These are phyloP conservation scores for Aspergillus sp. DNA, from an alignment of 2,329 filamentous ascomycete species.

Conservation along the genomic window DNA sequence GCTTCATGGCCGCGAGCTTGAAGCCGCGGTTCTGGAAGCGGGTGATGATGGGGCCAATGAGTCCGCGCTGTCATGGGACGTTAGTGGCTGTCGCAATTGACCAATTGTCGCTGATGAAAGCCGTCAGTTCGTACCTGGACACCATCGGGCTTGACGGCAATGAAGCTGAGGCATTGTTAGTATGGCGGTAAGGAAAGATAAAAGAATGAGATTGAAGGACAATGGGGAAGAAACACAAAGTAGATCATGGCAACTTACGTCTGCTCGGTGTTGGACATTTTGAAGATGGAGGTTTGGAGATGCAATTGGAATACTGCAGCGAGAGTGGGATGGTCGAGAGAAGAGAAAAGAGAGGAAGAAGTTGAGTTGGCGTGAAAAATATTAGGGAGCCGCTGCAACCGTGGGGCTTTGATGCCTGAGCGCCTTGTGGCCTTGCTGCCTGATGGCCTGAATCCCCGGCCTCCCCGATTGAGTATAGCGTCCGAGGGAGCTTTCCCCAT, in stretches of 20 bases:
- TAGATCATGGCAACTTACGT: conserved; percentile 65
- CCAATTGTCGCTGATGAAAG: neutral
- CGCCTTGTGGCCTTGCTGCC: conserved; percentile 22
- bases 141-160: conserved; percentile 99
- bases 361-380: conserved; percentile 27
- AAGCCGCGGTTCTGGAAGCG: conserved; percentile 98
- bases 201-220: conserved; percentile 2
- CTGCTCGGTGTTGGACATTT: conserved; percentile 73
- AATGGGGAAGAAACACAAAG: conserved; percentile 1
- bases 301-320: conserved; percentile 3
- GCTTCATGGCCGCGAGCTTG: conserved; percentile 99
- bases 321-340: conserved; percentile 18
- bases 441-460: conserved; percentile 24
- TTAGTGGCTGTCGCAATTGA: conserved; percentile 22
- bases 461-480: conserved; percentile 13
- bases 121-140: conserved; percentile 71
- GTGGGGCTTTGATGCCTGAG: conserved; percentile 13
- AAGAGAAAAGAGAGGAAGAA: conserved; percentile 19
- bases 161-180: conserved; percentile 70
- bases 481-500: conserved; percentile 24
- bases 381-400: conserved; percentile 22
- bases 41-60: conserved; percentile 94
- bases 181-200: conserved; percentile 17
- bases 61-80: conserved; percentile 70
- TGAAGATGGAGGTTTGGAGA: conserved; percentile 39